Conservation (phyloP, 2,329 filamentous ascomycete species). For the Neonectria sp. region DNA sequence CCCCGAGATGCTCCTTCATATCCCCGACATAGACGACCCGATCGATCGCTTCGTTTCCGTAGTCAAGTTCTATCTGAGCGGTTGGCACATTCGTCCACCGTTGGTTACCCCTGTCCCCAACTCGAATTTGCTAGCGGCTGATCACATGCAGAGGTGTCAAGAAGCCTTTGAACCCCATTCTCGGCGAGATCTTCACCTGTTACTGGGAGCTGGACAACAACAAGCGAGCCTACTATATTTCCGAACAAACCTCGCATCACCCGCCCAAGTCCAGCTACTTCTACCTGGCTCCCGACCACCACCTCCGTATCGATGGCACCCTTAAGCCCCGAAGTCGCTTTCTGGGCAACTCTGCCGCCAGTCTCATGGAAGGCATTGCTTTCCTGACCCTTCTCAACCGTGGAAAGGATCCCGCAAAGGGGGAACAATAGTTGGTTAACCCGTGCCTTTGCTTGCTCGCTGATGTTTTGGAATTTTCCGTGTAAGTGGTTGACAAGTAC, state of each 20-base stretch:
- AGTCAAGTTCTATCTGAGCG: conserved; percentile 97
- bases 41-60: conserved; percentile 92
- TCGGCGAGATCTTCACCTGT: conserved; percentile 94
- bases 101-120: conserved; percentile 63
- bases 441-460: not conserved
- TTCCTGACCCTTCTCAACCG: conserved; percentile 87
- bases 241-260: conserved; percentile 98
- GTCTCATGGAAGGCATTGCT: conserved; percentile 97
- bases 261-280: conserved; percentile 99
- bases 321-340: conserved; percentile 96
- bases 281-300: conserved; percentile 94
- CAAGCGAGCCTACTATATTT: conserved; percentile 93
- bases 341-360: conserved; percentile 95
- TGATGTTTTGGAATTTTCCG: not conserved
- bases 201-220: conserved; percentile 94
- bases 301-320: conserved; percentile 95
- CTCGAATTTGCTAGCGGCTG: conserved; percentile 37
- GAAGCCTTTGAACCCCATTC: conserved; percentile 96
- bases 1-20: conserved; percentile 92
- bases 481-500: conserved; percentile 36
- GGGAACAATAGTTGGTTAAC: conserved; percentile 86
- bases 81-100: conserved; percentile 99
- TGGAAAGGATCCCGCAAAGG: conserved; percentile 73
- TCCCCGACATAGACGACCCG: conserved; percentile 90
- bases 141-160: conserved; percentile 83